These are phyloP conservation scores for Neopestalotiopsis sp. DNA, from an alignment of 2,329 filamentous ascomycete species.

Conservation along the genomic window DNA sequence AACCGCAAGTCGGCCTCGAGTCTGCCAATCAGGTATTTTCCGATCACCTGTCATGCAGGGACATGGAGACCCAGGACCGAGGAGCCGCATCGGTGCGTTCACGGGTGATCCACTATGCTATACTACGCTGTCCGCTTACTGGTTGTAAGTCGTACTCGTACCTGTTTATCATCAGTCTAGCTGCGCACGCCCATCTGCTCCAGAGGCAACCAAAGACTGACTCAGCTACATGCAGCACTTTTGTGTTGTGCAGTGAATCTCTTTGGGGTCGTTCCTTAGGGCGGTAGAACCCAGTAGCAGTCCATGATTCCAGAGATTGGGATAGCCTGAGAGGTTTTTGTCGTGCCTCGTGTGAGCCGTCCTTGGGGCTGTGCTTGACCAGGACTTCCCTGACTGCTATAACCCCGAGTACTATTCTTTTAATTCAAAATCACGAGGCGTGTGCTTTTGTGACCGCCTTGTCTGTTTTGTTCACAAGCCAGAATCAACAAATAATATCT, in stretches of 20 bases:
- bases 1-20: not conserved
- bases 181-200: not conserved
- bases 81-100: not conserved
- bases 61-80: slow-evolving; percentile 3
- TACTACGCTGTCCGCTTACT: not conserved
- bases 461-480: no score
- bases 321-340: not conserved
- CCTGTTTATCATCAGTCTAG: not conserved
- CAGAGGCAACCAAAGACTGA: not conserved
- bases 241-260: no score
- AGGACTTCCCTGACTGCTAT: not conserved
- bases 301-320: not conserved
- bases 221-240: not conserved
- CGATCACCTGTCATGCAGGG: slow-evolving; percentile 5
- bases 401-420: not conserved
- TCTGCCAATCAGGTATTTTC: slow-evolving; percentile 11
- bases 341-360: not conserved
- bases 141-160: not conserved
- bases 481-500: no score
- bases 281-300: not conserved
- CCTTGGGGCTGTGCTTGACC: not conserved
- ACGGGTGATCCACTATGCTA: not conserved
- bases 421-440: not conserved
- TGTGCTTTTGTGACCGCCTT: not conserved
- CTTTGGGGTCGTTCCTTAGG: not conserved